Conservation (phyloP, 2,329 filamentous ascomycete genomes). For the Huntiella moniliformis region DNA sequence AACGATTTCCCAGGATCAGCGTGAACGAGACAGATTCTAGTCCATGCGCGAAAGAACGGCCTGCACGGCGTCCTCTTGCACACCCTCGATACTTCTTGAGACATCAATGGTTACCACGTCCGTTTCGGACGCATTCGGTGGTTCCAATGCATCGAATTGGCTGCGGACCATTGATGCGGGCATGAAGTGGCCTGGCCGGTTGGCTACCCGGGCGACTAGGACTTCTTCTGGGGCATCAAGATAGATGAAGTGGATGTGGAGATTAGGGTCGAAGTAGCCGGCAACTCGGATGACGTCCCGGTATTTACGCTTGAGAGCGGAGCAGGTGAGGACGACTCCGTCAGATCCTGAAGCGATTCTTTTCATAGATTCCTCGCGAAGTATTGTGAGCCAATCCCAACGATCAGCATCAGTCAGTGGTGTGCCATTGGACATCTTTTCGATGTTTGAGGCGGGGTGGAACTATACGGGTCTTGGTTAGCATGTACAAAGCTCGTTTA, state of each 20-base stretch:
- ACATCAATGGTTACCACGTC: constrained; percentile 60
- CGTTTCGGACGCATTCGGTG: constrained; percentile 48
- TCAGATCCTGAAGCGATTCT: constrained; percentile 36
- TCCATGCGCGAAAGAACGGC: constrained; percentile 35
- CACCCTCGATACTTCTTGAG: constrained; percentile 35
- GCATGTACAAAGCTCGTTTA: constrained; percentile 14
- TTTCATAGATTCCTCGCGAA: constrained; percentile 49
- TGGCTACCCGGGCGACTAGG: constrained; percentile 55
- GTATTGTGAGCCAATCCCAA: constrained; percentile 84
- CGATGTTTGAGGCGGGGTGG: constrained; percentile 59
- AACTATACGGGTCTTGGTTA: constrained; percentile 31
- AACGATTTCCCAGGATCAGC: neutral
- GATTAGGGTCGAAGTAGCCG: constrained; percentile 51
- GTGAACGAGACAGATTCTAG: constrained; percentile 3
- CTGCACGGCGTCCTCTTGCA: constrained; percentile 40
- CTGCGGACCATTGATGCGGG: constrained; percentile 87
- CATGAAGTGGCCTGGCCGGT: constrained; percentile 80
- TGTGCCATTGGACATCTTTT: constrained; percentile 74
- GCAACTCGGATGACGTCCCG: constrained; percentile 76
- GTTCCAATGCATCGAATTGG: constrained; percentile 77
- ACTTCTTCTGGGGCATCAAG: constrained; percentile 60
- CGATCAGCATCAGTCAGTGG: constrained; percentile 84
- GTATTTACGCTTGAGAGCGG: constrained; percentile 91
- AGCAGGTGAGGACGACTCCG: constrained; percentile 90
- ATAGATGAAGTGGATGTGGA: constrained; percentile 85